A percentile compares a stretch with the other conserved stretches of the same genome.
Conservation (phyloP, 805 yeast species). For the Ogataea zsoltii region DNA sequence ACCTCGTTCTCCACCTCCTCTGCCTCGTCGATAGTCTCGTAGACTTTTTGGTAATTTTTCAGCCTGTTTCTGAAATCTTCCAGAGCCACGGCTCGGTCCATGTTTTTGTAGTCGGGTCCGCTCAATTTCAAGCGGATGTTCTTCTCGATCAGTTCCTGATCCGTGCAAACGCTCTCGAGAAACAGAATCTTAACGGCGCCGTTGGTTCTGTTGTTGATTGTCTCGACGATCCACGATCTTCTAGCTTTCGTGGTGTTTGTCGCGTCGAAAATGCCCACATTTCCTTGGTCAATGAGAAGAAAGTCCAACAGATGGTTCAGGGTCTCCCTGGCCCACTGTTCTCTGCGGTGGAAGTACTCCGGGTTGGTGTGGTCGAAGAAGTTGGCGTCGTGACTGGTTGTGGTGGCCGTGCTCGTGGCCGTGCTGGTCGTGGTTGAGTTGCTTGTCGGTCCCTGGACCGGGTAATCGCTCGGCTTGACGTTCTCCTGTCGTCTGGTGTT, state of each 20-base stretch:
- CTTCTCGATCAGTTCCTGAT: slow-evolving; percentile 72
- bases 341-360: slow-evolving; percentile 45
- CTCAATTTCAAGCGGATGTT: slow-evolving; percentile 82
- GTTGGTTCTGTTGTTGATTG: slow-evolving; percentile 35
- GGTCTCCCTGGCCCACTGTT: slow-evolving; percentile 54
- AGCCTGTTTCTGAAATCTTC: slow-evolving; percentile 81
- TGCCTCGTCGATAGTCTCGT: slow-evolving; percentile 80
- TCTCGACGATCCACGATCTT: slow-evolving; percentile 40
- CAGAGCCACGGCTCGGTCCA: slow-evolving; percentile 80
- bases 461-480: slow-evolving; percentile 39
- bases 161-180: slow-evolving; percentile 82
- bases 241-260: slow-evolving; percentile 54
- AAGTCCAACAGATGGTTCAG: slow-evolving; percentile 46
- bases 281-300: slow-evolving; percentile 42
- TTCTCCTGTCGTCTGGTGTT: slow-evolving; percentile 63
- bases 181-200: slow-evolving; percentile 41
- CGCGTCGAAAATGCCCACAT: slow-evolving; percentile 61
- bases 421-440: not conserved
- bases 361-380: slow-evolving; percentile 47
- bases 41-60: slow-evolving; percentile 81
- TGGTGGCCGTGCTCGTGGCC: not conserved
- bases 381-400: slow-evolving; percentile 39
- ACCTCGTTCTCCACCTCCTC: slow-evolving; percentile 45
- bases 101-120: slow-evolving; percentile 89
- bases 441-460: slow-evolving; percentile 37